phyloP scores from a whole-genome alignment of 768 basidiomycete species.

The Polyporus arcularius region DNA sequence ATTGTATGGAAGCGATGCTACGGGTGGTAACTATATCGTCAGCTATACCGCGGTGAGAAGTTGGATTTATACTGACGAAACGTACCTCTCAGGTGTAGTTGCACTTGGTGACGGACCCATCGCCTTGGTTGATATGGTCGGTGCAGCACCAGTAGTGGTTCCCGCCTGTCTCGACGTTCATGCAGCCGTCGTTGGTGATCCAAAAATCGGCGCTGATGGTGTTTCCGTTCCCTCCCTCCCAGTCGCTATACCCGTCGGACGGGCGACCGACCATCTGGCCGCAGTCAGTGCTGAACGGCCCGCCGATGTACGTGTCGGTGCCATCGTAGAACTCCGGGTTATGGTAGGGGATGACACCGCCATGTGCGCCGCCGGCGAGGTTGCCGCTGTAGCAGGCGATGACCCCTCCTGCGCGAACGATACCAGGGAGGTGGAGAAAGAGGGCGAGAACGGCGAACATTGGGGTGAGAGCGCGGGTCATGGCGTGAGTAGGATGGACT shows the following conservation, averaged over 20 bases:
- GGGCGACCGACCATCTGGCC: slow-evolving; percentile 6
- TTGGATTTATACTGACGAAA: too few relatives aligned
- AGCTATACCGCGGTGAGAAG: too few relatives aligned
- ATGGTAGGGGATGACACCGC: not conserved
- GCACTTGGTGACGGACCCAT: slow-evolving; percentile 87
- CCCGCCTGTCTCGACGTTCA: slow-evolving; percentile 4
- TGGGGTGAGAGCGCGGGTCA: slow-evolving; percentile 56
- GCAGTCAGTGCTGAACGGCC: not conserved
- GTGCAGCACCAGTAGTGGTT: slow-evolving; percentile 2
- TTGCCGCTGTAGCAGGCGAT: slow-evolving; percentile 41
- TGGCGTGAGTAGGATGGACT: too few relatives aligned
- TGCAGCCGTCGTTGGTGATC: slow-evolving; percentile 5
- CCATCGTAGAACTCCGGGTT: slow-evolving; percentile 45
- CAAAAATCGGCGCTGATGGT: slow-evolving; percentile 4
- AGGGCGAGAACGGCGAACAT: slow-evolving; percentile 93
- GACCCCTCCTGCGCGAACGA: slow-evolving; percentile 57
- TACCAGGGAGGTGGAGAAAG: slow-evolving; percentile 33
- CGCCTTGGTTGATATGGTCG: slow-evolving; percentile 44
- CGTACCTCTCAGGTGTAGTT: slow-evolving; percentile 31
- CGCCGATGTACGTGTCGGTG: slow-evolving; percentile 4
- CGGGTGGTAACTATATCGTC: too few relatives aligned
- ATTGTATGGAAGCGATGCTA: too few relatives aligned
- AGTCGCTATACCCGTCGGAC: not conserved
- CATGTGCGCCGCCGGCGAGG: not conserved
- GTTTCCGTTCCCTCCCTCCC: not conserved